Conservation (phyloP, 208 protist genomes). For the Wallacemonas sp. region DNA sequence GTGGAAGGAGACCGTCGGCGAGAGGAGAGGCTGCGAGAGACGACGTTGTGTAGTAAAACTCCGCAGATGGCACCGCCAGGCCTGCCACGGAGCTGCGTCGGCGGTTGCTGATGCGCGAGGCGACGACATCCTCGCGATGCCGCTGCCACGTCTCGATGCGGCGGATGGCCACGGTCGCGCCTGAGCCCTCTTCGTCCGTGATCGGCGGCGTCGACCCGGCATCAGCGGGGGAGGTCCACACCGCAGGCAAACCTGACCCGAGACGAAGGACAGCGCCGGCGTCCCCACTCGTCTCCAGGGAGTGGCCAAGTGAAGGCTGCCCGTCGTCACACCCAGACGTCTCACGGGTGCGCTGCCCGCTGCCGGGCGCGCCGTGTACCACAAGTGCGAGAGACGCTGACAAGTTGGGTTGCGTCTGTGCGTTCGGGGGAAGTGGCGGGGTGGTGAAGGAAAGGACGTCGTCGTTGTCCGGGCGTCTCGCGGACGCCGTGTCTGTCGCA, state of each 20-base stretch:
- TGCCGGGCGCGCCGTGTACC: no score
- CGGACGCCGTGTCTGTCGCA: neutral
- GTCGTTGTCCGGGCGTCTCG: neutral
- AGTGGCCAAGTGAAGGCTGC: neutral
- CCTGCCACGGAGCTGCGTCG: conserved; percentile 21
- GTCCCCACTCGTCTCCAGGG: neutral
- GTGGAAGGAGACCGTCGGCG: neutral
- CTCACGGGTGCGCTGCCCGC: neutral
- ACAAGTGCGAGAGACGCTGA: neutral
- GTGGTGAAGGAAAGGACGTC: neutral
- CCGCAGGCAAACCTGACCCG: no score
- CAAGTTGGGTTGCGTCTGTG: neutral
- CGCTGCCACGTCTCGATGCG: conserved; percentile 32
- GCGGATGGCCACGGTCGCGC: conserved; percentile 16
- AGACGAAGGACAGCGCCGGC: no score
- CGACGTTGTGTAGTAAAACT: conserved; percentile 29
- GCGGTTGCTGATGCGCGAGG: conserved; percentile 17
- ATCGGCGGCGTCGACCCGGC: neutral
- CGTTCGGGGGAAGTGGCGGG: neutral
- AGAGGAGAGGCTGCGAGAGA: neutral
- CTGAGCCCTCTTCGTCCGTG: conserved; percentile 2
- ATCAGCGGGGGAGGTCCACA: neutral
- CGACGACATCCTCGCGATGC: conserved; percentile 23
- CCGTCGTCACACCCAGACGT: neutral
- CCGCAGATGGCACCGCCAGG: conserved; percentile 10